Base-by-base conservation (phyloP, 2,329 filamentous ascomycete genomes). In the Ceratocystis ficicola region DNA sequence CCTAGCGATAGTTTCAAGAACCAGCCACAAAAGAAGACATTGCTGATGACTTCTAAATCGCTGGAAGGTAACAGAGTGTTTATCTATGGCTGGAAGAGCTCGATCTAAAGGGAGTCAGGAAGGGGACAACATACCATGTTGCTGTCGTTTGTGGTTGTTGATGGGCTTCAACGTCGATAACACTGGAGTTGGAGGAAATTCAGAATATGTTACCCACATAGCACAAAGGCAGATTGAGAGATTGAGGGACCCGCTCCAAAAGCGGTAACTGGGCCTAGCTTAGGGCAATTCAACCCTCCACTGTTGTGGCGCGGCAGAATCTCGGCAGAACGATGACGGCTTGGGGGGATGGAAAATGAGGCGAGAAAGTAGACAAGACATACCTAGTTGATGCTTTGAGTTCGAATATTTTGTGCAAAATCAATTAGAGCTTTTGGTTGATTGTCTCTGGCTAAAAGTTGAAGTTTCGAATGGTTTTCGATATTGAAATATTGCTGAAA, bases 131-230 rank as follows among this genome's bases (percentile, higher is more conserved):
- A 62, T 68, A 68, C 67, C 67, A 68, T 68, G 55, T 68, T 68
- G 64, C 62, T 66, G 67, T 66, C 61, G 67, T 68, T 62, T 65
- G 65, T 68, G 67, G 64, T 66, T 68, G 67, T 66, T 68, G 64
- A 66, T 68, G 62, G 67, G 66, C 63, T 68, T 68, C 66, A 65
- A 68, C 64, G 64, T 63, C 64, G 65, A 65, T 66, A 68, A 59
- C 66, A 68, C 64, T 68, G 63, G 66, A 61, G 64, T 52, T 68
- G 64, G 66, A 68, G 66, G 66, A 68, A 68, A 68, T 59, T 65
- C 52, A 68, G 64, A 68, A 65, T 68, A 62, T 68, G 66, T 68
- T 65, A 68, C 64, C 66, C 66, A 68, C 64, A 59, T 66, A 68
- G 60, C 61, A 50, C 60, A 63, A 63, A 52, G 59, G 60, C 66